A percentile compares a stretch with the other conserved stretches of the same genome.
phyloP scores from a whole-genome alignment of 352 stramenopile genomes.

The Phytophthora cactorum region DNA sequence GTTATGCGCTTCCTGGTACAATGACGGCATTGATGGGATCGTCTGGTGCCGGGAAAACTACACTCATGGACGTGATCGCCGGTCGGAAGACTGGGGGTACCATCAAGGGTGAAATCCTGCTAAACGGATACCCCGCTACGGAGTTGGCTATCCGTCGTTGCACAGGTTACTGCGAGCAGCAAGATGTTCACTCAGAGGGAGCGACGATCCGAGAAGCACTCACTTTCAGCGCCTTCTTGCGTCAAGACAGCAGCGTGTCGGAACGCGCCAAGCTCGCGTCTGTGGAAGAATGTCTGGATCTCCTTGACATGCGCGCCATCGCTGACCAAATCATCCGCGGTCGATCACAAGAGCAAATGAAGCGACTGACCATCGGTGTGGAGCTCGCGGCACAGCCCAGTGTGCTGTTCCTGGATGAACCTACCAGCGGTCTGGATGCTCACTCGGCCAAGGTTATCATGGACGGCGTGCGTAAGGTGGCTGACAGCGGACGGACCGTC shows the following conservation, averaged over 20 bases:
- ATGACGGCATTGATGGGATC: constrained; percentile 66
- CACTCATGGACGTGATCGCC: constrained; percentile 62
- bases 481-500: constrained; percentile 63
- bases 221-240: constrained; percentile 85
- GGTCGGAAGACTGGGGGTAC: constrained; percentile 84
- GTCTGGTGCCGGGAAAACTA: constrained; percentile 79
- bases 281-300: constrained; percentile 43
- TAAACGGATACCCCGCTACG: constrained; percentile 41
- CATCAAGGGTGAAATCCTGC: constrained; percentile 57
- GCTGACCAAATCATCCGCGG: constrained; percentile 48
- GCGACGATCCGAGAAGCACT: constrained; percentile 89
- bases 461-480: constrained; percentile 83
- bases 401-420: constrained; percentile 89
- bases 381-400: constrained; percentile 87
- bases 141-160: constrained; percentile 36
- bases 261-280: constrained; percentile 30
- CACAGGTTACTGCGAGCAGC: constrained; percentile 41
- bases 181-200: constrained; percentile 27
- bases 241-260: constrained; percentile 43
- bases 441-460: constrained; percentile 86
- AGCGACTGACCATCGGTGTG: constrained; percentile 86
- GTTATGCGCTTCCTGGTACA: constrained; percentile 41
- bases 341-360: constrained; percentile 56
- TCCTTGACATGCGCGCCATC: constrained; percentile 39
- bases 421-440: constrained; percentile 86